These are phyloP conservation scores for Cercophora newfieldiana DNA, from an alignment of 495 filamentous ascomycete genomes.

Conservation along the genomic window DNA sequence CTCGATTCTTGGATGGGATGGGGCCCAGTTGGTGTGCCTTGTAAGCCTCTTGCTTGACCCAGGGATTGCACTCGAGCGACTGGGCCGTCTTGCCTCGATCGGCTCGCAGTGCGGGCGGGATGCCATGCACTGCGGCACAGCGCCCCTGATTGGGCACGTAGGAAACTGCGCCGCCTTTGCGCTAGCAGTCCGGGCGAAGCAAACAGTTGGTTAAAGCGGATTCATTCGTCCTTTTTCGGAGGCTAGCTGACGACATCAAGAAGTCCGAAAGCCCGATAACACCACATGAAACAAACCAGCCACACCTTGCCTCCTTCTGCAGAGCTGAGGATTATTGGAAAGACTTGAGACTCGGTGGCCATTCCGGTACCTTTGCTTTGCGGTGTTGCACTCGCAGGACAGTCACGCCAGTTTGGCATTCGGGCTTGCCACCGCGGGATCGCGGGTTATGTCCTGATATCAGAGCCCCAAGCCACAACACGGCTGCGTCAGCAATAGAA, in stretches of 20 bases:
- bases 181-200: background rate
- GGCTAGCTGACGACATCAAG: background rate
- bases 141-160: background rate
- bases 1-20: background rate
- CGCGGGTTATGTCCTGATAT: no score
- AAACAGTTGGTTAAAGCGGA: background rate
- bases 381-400: no score
- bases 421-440: no score
- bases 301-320: background rate
- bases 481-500: no score
- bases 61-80: background rate
- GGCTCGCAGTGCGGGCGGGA: background rate
- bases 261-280: background rate
- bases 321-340: background rate
- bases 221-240: background rate
- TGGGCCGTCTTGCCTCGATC: background rate
- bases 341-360: background rate
- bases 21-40: background rate
- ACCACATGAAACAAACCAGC: background rate
- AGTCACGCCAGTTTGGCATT: no score
- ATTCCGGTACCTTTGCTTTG: background rate
- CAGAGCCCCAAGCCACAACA: no score
- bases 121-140: background rate
- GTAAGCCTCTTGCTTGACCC: background rate
- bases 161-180: background rate